Conservation (phyloP, 805 yeast genomes). For the Pichia nakasei region DNA sequence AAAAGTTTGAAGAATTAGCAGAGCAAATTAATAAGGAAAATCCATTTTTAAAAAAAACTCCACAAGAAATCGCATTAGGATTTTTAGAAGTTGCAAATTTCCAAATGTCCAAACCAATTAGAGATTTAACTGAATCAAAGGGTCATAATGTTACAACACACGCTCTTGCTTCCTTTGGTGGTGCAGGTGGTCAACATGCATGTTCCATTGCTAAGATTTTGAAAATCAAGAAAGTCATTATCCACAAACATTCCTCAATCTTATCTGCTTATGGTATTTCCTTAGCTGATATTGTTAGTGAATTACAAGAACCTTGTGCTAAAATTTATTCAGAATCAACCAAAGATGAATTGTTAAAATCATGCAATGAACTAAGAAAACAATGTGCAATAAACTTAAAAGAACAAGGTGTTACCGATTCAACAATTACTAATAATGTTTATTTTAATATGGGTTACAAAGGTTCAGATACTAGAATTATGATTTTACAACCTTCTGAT, state of each 20-base stretch:
- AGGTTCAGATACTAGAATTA: constrained; percentile 81
- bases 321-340: constrained; percentile 29
- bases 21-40: constrained; percentile 44
- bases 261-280: constrained; percentile 85
- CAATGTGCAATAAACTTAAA: constrained; percentile 34
- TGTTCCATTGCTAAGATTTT: constrained; percentile 63
- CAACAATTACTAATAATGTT: constrained; percentile 45
- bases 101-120: constrained; percentile 80
- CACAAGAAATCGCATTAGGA: constrained; percentile 71
- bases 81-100: constrained; percentile 78
- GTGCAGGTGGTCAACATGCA: constrained; percentile 92
- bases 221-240: constrained; percentile 59
- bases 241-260: constrained; percentile 75
- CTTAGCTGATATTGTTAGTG: constrained; percentile 76
- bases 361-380: constrained; percentile 36
- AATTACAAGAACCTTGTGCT: constrained; percentile 64
- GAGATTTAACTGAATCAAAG: constrained; percentile 76
- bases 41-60: constrained; percentile 32
- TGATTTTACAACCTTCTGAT: constrained; percentile 37
- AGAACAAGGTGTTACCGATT: constrained; percentile 45
- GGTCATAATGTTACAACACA: constrained; percentile 63
- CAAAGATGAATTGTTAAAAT: constrained; percentile 28
- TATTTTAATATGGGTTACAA: constrained; percentile 71
- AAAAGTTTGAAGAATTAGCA: constrained; percentile 47
- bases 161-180: constrained; percentile 76